Evolutionary conservation across 768 basidiomycete species (phyloP).

Genomic region (Udeniomyces megalosporus): DNA sequence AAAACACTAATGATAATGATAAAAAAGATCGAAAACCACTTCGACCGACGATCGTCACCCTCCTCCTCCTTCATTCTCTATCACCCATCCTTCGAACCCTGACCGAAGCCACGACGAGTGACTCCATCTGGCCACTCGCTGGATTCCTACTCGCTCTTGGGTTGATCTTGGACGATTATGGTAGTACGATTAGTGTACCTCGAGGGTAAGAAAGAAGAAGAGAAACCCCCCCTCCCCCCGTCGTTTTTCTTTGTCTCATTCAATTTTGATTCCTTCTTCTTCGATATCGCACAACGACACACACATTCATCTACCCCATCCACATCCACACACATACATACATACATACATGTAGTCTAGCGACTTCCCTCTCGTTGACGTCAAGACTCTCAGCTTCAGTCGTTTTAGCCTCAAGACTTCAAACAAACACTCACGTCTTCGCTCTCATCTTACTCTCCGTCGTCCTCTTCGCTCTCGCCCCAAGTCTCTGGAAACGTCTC

Average conservation of each 20-base stretch:
- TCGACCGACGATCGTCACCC: conserved; percentile 72
- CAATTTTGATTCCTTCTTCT: not conserved
- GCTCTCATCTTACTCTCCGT: conserved; percentile 72
- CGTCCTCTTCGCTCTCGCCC: conserved; percentile 67
- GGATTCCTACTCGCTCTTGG: conserved; percentile 69
- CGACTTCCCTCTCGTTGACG: conserved; percentile 30
- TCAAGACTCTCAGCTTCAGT: conserved; percentile 84
- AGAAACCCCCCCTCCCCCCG: conserved; percentile 4
- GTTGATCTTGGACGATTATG: conserved; percentile 60
- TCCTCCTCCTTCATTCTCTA: conserved; percentile 72
- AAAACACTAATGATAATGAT: no score
- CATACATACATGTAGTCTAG: conserved; percentile 19
- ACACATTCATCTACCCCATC: not conserved
- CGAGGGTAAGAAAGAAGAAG: conserved; percentile 13
- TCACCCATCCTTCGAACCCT: conserved; percentile 82
- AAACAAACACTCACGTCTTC: conserved; percentile 71
- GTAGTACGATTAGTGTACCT: no score
- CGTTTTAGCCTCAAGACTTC: conserved; percentile 77
- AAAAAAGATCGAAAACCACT: conserved; percentile 58
- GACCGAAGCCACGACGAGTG: conserved; percentile 85
- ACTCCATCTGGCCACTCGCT: conserved; percentile 93
- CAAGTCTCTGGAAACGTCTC: conserved; percentile 50
- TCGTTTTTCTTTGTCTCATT: not conserved
- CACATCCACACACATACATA: conserved; percentile 27
- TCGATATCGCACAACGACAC: not conserved